Conservation (phyloP, 768 basidiomycete species). For the Myochromella boudieri region DNA sequence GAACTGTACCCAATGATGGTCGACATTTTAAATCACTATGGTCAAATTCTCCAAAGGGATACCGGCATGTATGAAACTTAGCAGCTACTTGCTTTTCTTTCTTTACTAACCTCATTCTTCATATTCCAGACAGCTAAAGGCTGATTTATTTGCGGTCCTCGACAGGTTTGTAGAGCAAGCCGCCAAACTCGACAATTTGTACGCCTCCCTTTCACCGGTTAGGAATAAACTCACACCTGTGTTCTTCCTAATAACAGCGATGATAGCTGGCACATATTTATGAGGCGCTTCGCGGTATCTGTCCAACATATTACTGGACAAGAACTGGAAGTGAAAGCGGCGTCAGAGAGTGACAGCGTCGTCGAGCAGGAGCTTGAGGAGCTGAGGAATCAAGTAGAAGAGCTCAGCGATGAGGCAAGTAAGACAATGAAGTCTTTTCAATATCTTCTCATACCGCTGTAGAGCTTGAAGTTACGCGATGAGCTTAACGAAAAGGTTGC, state of each 20-base stretch:
- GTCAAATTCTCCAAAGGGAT: slow-evolving; percentile 55
- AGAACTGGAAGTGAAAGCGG: slow-evolving; percentile 52
- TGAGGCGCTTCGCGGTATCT: slow-evolving; percentile 59
- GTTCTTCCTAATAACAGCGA: slow-evolving; percentile 44
- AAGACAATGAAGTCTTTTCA: neutral
- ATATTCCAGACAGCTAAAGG: slow-evolving; percentile 10
- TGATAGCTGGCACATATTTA: slow-evolving; percentile 60
- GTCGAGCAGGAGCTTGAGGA: slow-evolving; percentile 62
- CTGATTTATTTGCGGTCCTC: slow-evolving; percentile 38
- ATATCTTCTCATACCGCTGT: slow-evolving; percentile 5
- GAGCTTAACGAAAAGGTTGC: slow-evolving; percentile 64
- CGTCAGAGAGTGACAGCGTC: slow-evolving; percentile 34
- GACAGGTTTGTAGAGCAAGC: slow-evolving; percentile 69
- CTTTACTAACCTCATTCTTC: neutral
- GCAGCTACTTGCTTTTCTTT: slow-evolving; percentile 27
- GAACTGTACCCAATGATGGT: slow-evolving; percentile 64
- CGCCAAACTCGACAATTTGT: slow-evolving; percentile 63
- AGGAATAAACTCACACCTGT: no score
- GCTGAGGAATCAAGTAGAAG: slow-evolving; percentile 59
- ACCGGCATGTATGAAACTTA: slow-evolving; percentile 65
- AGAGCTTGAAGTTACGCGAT: slow-evolving; percentile 53
- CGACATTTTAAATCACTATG: slow-evolving; percentile 57
- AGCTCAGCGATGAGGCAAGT: slow-evolving; percentile 66
- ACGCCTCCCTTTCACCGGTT: slow-evolving; percentile 22
- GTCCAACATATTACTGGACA: slow-evolving; percentile 69